phyloP scores from a whole-genome alignment of 805 yeast genomes.

The Lachancea sp. region DNA sequence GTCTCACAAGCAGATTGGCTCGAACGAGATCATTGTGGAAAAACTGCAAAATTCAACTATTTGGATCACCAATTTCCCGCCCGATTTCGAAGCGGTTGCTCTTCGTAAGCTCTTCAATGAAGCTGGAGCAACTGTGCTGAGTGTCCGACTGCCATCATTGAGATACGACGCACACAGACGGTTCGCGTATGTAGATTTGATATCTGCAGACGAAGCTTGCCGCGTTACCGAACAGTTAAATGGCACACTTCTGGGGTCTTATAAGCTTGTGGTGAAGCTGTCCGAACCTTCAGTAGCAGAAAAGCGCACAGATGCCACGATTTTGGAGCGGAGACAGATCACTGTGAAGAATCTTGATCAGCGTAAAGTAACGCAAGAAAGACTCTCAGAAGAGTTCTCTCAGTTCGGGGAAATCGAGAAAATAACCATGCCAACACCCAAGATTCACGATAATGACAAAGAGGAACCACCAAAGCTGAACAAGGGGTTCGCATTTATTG shows the following conservation, averaged over 20 bases:
- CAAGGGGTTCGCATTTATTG: slow-evolving; percentile 64
- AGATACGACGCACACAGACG: slow-evolving; percentile 49
- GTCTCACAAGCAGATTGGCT: slow-evolving; percentile 43
- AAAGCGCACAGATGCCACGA: slow-evolving; percentile 39
- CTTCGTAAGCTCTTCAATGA: slow-evolving; percentile 37
- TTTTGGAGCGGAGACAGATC: slow-evolving; percentile 50
- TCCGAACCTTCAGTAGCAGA: slow-evolving; percentile 50
- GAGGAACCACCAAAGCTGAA: slow-evolving; percentile 29
- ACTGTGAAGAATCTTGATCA: slow-evolving; percentile 49
- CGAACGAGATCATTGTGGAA: slow-evolving; percentile 39
- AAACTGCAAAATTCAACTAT: slow-evolving; percentile 45
- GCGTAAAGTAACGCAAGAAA: slow-evolving; percentile 34
- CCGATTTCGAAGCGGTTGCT: slow-evolving; percentile 37
- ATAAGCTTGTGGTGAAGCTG: slow-evolving; percentile 47
- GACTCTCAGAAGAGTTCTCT: slow-evolving; percentile 38
- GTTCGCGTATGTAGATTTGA: slow-evolving; percentile 67
- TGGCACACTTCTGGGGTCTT: slow-evolving; percentile 35
- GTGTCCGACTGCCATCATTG: slow-evolving; percentile 60
- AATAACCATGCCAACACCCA: slow-evolving; percentile 29
- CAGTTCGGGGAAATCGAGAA: slow-evolving; percentile 49
- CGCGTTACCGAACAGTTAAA: slow-evolving; percentile 39
- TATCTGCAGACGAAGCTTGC: slow-evolving; percentile 38
- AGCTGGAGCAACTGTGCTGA: slow-evolving; percentile 37
- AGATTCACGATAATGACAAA: background rate
- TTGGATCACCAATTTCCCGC: slow-evolving; percentile 74